Conservation (phyloP, 2,329 filamentous ascomycete genomes). For the Ophiosphaerella herpotricha region DNA sequence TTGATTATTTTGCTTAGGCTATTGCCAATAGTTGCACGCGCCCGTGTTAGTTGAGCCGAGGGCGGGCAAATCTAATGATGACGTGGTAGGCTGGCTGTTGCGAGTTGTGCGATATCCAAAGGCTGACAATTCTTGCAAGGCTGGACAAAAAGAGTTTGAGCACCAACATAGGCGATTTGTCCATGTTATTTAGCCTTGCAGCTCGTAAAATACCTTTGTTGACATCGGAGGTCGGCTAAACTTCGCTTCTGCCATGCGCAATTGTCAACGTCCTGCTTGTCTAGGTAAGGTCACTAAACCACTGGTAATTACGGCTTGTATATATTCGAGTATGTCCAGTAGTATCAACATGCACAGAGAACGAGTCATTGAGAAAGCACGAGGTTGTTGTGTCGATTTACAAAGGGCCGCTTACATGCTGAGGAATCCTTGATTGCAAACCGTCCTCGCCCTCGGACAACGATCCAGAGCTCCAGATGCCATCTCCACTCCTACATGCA, state of each 20-base stretch:
- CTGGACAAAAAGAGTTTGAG: too few relatives aligned
- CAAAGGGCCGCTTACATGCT: constrained; percentile 50
- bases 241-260: constrained; percentile 33
- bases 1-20: constrained; percentile 2
- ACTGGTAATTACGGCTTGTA: neutral
- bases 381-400: constrained; percentile 47
- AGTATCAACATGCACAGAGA: neutral
- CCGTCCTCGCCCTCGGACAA: constrained; percentile 47
- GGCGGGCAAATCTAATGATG: neutral
- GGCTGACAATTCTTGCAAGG: too few relatives aligned
- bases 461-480: constrained; percentile 47
- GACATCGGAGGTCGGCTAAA: constrained; percentile 40
- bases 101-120: neutral
- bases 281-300: constrained; percentile 24
- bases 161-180: too few relatives aligned
- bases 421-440: constrained; percentile 55
- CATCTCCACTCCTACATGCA: constrained; percentile 51
- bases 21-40: constrained; percentile 1
- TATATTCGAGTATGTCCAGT: neutral
- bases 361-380: constrained; percentile 25
- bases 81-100: constrained; percentile 2
- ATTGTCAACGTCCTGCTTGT: constrained; percentile 30
- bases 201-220: neutral
- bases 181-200: too few relatives aligned
- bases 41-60: constrained; percentile 1